A percentile compares a stretch with the other conserved stretches of the same genome.
These are phyloP conservation scores for Amniculicola lignicola DNA, from an alignment of 495 filamentous ascomycete genomes.

Conservation along the genomic window DNA sequence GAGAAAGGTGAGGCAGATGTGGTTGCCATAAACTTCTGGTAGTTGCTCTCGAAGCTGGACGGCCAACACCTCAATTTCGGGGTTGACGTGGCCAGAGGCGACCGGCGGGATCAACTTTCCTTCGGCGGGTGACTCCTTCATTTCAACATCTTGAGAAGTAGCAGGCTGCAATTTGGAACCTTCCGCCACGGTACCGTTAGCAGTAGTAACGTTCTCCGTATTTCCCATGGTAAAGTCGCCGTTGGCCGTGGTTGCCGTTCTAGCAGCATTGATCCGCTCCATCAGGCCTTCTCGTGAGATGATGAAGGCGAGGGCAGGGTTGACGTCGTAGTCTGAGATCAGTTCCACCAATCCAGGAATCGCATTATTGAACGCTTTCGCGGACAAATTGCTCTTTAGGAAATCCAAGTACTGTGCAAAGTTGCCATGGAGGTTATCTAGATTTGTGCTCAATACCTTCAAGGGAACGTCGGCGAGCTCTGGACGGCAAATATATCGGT, in stretches of 20 bases:
- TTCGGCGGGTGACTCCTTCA: too few relatives aligned
- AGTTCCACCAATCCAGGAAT: conserved; percentile 74
- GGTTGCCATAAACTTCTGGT: conserved; percentile 61
- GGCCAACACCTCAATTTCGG: conserved; percentile 74
- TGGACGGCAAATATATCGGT: conserved; percentile 71
- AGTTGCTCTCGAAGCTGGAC: conserved; percentile 60
- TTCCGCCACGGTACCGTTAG: conserved; percentile 24
- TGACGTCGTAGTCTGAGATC: conserved; percentile 75
- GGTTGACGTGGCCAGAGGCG: conserved; percentile 48
- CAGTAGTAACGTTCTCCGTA: not conserved
- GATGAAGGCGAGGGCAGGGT: conserved; percentile 81
- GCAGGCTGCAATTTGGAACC: not conserved
- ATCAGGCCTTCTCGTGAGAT: conserved; percentile 71
- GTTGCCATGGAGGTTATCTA: conserved; percentile 84
- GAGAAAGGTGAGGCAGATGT: conserved; percentile 73
- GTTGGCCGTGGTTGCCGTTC: conserved; percentile 25
- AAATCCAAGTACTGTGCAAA: conserved; percentile 87
- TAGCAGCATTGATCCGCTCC: conserved; percentile 40
- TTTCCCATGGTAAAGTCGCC: conserved; percentile 39
- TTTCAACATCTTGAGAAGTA: conserved; percentile 35
- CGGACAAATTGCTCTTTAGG: conserved; percentile 70
- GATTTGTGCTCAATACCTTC: conserved; percentile 78
- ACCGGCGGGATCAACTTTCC: too few relatives aligned
- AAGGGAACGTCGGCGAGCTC: conserved; percentile 59
- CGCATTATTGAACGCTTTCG: conserved; percentile 73